Conservation (phyloP, 257 asterid species). For the Anisodus tanguticus region DNA sequence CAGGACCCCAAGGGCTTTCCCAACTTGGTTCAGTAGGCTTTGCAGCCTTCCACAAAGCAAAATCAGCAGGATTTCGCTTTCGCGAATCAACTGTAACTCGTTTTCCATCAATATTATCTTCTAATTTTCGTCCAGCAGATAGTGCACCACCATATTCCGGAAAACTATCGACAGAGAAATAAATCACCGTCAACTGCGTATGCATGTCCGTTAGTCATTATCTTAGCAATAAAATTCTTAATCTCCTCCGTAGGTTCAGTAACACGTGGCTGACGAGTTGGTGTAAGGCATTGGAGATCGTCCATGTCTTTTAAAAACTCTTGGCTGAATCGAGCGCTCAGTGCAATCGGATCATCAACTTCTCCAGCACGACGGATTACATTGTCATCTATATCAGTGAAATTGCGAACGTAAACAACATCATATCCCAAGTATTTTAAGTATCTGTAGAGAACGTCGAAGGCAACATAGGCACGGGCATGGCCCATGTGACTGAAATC, state of each 20-base stretch:
- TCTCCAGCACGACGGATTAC: constrained; percentile 70
- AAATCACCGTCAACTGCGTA: constrained; percentile 69
- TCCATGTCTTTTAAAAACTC: constrained; percentile 74
- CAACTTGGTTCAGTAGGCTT: constrained; percentile 76
- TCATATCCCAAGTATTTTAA: constrained; percentile 66
- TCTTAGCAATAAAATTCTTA: constrained; percentile 32
- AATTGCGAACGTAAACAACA: constrained; percentile 75
- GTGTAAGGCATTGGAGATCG: constrained; percentile 24
- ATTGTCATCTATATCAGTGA: constrained; percentile 86
- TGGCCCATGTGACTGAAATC: constrained; percentile 68
- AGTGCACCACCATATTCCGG: constrained; percentile 66
- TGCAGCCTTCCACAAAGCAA: constrained; percentile 90
- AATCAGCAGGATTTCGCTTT: constrained; percentile 72
- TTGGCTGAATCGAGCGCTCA: constrained; percentile 65
- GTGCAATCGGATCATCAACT: constrained; percentile 49
- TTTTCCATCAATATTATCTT: constrained; percentile 61
- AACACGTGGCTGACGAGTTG: not conserved
- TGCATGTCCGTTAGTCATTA: constrained; percentile 61
- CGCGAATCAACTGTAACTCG: constrained; percentile 64
- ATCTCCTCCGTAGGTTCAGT: not conserved
- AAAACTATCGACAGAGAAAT: constrained; percentile 68
- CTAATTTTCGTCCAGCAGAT: constrained; percentile 62
- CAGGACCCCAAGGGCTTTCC: constrained; percentile 92
- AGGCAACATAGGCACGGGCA: constrained; percentile 47
- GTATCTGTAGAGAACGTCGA: constrained; percentile 73